phyloP scores from a whole-genome alignment of 208 protist genomes.

The Phytomonas serpens region DNA sequence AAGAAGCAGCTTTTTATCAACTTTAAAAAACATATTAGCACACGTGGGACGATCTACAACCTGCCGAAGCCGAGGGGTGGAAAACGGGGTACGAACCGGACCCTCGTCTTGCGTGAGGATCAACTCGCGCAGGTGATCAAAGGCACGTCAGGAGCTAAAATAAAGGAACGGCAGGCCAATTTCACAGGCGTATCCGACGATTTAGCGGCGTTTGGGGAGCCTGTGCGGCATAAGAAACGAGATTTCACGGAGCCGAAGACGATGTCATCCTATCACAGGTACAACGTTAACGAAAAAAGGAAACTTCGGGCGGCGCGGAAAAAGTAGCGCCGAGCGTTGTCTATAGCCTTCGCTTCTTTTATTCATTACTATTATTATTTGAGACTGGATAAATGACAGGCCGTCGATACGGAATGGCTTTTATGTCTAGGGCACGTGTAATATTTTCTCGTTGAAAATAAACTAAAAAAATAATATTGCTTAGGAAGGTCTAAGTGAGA shows the following conservation, averaged over 20 bases:
- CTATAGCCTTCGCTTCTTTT: background rate
- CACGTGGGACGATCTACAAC: conserved; percentile 82
- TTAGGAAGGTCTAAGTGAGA: background rate
- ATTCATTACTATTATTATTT: background rate
- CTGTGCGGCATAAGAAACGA: conserved; percentile 43
- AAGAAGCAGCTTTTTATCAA: conserved; percentile 89
- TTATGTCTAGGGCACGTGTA: background rate
- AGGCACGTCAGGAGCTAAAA: conserved; percentile 41
- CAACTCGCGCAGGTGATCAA: conserved; percentile 80
- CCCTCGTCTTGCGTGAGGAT: conserved; percentile 84
- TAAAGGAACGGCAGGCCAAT: conserved; percentile 42
- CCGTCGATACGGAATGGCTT: background rate
- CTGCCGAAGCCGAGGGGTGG: conserved; percentile 83
- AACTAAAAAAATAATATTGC: background rate
- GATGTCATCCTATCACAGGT: conserved; percentile 77
- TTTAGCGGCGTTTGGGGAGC: conserved; percentile 64
- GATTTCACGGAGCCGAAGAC: conserved; percentile 50
- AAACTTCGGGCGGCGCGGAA: conserved; percentile 67
- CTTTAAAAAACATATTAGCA: conserved; percentile 74
- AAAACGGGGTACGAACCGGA: conserved; percentile 77
- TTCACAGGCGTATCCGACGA: conserved; percentile 34
- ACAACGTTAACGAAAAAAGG: conserved; percentile 86
- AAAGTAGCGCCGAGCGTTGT: conserved; percentile 30
- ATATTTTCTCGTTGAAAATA: background rate
- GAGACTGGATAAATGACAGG: no score